A percentile compares a stretch with the other conserved stretches of the same genome.
phyloP scores from a whole-genome alignment of 768 basidiomycete species.

The Serendipita sp. region DNA sequence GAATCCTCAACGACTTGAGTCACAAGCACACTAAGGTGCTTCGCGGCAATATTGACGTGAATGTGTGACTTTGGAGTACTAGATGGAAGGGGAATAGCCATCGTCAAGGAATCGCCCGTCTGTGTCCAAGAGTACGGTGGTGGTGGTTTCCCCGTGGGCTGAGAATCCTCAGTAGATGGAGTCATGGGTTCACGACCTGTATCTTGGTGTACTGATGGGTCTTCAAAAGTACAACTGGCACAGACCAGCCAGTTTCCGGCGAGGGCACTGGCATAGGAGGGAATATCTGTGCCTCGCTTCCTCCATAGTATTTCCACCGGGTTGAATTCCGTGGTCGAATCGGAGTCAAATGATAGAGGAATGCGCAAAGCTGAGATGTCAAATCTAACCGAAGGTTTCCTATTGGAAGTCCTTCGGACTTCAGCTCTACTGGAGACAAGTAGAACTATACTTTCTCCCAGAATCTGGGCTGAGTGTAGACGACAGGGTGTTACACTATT shows the following conservation, averaged over 20 bases:
- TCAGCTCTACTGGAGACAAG: neutral
- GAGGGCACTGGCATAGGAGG: conserved; percentile 28
- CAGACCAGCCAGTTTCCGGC: neutral
- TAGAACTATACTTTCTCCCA: neutral
- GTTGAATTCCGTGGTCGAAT: neutral
- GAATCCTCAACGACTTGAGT: conserved; percentile 19
- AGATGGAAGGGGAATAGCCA: conserved; percentile 73
- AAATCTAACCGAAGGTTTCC: neutral
- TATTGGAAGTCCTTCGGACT: neutral
- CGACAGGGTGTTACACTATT: conserved; percentile 18
- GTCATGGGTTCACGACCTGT: neutral
- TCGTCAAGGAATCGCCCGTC: conserved; percentile 60
- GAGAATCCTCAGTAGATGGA: neutral
- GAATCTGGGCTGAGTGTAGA: neutral
- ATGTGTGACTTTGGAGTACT: conserved; percentile 46
- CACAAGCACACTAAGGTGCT: conserved; percentile 50
- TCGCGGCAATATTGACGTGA: conserved; percentile 46
- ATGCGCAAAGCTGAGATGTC: conserved; percentile 7
- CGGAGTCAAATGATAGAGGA: neutral
- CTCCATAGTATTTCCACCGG: conserved; percentile 50
- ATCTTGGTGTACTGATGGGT: neutral
- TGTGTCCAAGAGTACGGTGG: conserved; percentile 92
- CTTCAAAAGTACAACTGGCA: neutral
- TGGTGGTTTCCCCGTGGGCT: conserved; percentile 26
- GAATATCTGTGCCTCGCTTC: conserved; percentile 53